Evolutionary conservation across 257 asterid genomes (phyloP).

Genomic region (Solanum infundibuliforme): DNA sequence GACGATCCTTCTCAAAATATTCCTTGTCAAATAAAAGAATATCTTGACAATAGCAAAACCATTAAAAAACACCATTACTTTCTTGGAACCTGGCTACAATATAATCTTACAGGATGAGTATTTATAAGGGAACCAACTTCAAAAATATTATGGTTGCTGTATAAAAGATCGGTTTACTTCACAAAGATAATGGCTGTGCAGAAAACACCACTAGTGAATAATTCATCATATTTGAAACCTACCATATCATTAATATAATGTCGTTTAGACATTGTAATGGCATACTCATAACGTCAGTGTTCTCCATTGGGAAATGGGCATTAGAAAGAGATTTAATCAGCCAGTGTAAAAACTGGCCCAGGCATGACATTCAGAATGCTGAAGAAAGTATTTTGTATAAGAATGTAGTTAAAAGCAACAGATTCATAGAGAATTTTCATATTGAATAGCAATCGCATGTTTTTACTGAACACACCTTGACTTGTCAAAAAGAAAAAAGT

Average conservation of each 20-base stretch:
- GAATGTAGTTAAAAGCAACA: background rate
- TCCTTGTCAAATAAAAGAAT: background rate
- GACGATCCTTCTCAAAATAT: background rate
- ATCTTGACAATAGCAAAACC: background rate
- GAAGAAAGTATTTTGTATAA: background rate
- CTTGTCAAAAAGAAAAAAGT: background rate
- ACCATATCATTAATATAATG: background rate
- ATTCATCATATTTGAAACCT: background rate
- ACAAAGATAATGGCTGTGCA: background rate
- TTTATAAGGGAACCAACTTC: background rate
- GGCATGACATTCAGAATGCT: background rate
- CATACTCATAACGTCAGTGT: background rate
- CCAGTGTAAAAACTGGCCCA: background rate
- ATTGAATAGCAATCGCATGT: background rate
- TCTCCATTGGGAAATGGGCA: background rate
- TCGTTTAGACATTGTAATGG: background rate
- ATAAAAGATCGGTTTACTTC: background rate
- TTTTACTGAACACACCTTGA: background rate
- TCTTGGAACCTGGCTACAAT: background rate
- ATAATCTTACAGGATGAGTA: background rate
- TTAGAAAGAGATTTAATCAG: background rate
- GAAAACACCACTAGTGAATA: background rate
- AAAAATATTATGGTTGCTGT: background rate
- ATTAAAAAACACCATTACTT: background rate
- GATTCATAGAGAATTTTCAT: background rate